A percentile compares a stretch with the other conserved stretches of the same genome.
Evolutionary conservation across 208 protist species (phyloP).

Genomic region (Vickermania ingenoplastis): DNA sequence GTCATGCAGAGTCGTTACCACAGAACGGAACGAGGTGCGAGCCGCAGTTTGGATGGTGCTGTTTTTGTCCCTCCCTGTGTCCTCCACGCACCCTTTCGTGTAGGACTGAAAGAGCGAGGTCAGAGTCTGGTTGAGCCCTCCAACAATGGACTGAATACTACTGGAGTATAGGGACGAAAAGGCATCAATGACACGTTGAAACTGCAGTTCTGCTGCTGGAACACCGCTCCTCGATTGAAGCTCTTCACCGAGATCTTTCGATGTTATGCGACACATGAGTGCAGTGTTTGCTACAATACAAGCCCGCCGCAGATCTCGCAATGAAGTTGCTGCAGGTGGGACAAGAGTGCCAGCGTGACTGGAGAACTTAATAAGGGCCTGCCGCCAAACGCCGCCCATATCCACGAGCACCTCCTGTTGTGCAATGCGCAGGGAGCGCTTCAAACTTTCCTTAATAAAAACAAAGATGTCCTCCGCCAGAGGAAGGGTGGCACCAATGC

Average conservation of each 20-base stretch:
- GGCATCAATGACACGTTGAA: constrained; percentile 60
- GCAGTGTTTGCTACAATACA: constrained; percentile 87
- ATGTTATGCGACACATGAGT: constrained; percentile 70
- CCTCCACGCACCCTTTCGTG: constrained; percentile 10
- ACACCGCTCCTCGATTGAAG: constrained; percentile 59
- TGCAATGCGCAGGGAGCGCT: constrained; percentile 66
- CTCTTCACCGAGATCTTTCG: constrained; percentile 65
- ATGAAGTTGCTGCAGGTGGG: constrained; percentile 18
- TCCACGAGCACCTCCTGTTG: constrained; percentile 83
- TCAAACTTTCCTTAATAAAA: constrained; percentile 86
- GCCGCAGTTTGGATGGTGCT: constrained; percentile 15
- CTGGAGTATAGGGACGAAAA: constrained; percentile 65
- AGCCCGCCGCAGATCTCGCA: constrained; percentile 46
- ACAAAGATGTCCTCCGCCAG: constrained; percentile 85
- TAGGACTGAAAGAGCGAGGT: constrained; percentile 54
- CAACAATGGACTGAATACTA: constrained; percentile 52
- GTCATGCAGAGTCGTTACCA: constrained; percentile 52
- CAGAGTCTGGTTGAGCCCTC: constrained; percentile 40
- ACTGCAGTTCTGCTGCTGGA: constrained; percentile 54
- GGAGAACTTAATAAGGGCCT: constrained; percentile 58
- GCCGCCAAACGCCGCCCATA: constrained; percentile 76
- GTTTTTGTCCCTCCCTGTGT: constrained; percentile 44
- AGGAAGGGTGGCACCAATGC: constrained; percentile 52
- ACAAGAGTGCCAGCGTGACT: constrained; percentile 25
- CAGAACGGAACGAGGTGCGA: constrained; percentile 14